Conservation (phyloP, 2,329 filamentous ascomycete genomes). For the Corynespora cassiicola region DNA sequence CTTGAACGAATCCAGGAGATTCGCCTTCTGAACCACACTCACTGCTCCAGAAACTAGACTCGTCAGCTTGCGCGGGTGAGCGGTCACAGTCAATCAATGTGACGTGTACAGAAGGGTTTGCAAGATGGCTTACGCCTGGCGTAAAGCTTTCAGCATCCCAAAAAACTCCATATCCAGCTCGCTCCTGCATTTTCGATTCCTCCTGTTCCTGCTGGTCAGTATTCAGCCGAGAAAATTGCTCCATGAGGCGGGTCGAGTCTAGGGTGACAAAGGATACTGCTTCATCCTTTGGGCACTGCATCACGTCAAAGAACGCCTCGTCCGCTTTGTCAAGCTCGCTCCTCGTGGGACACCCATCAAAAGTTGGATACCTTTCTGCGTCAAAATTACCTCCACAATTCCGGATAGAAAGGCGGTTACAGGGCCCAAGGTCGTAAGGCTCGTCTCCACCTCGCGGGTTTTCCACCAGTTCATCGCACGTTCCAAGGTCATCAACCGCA, state of each 20-base stretch:
- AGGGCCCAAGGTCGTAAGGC: not conserved
- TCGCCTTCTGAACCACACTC: not conserved
- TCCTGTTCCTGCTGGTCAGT: too few species aligned
- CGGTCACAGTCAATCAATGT: too few species aligned
- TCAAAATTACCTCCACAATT: not conserved
- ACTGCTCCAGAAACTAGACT: constrained; percentile 1
- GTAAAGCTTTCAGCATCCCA: too few species aligned
- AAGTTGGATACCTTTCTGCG: constrained; percentile 1
- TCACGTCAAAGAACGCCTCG: too few species aligned
- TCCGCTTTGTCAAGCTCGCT: constrained; percentile 2
- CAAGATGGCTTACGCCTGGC: too few species aligned
- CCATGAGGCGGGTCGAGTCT: too few species aligned
- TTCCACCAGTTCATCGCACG: not conserved
- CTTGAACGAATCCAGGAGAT: not conserved
- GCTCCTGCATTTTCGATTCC: too few species aligned
- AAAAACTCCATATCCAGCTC: too few species aligned
- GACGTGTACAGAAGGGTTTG: too few species aligned
- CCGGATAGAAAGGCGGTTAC: not conserved
- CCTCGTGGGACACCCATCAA: not conserved
- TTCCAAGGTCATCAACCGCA: not conserved
- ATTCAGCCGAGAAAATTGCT: too few species aligned
- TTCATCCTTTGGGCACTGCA: too few species aligned
- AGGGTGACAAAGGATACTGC: too few species aligned
- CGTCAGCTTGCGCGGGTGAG: not conserved
- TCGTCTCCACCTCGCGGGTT: not conserved